Percentiles rank a stretch among this genome's conserved stretches.
Evolutionary conservation across 306 rosid genomes (phyloP).

Genomic region (Chamaecrista fasciculata): DNA sequence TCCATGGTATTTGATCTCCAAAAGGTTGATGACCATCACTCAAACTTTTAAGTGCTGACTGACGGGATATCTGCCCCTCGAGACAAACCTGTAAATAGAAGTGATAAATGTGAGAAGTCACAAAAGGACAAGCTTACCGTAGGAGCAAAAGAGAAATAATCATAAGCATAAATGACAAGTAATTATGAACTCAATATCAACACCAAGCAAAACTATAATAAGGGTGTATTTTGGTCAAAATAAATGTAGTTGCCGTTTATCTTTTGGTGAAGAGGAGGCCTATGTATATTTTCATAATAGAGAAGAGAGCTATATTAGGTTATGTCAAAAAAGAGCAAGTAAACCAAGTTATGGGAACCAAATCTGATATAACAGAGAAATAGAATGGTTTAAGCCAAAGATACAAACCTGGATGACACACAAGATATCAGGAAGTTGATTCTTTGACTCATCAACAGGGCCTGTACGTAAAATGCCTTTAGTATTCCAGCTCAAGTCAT

Average conservation of each 20-base stretch:
- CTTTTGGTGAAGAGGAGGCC: too few relatives aligned
- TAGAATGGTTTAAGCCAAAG: constrained; percentile 15
- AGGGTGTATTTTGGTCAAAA: neutral
- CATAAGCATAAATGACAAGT: constrained; percentile 12
- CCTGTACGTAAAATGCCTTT: constrained; percentile 50
- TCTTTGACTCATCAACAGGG: constrained; percentile 87
- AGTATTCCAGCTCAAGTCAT: constrained; percentile 20
- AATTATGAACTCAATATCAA: constrained; percentile 8
- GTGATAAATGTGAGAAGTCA: neutral
- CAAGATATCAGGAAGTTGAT: constrained; percentile 96
- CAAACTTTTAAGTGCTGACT: constrained; percentile 72
- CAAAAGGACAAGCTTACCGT: constrained; percentile 12
- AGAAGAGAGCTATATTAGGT: neutral
- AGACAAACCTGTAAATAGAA: constrained; percentile 60
- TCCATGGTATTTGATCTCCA: constrained; percentile 98
- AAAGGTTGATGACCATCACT: constrained; percentile 79
- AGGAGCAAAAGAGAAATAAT: constrained; percentile 15
- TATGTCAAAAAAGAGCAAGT: constrained; percentile 17
- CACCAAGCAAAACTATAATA: neutral
- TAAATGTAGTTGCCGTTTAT: too few relatives aligned
- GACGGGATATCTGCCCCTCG: constrained; percentile 87
- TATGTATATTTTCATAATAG: too few relatives aligned
- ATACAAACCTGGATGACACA: constrained; percentile 89
- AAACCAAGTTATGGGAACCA: neutral
- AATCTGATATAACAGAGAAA: neutral